Base-by-base conservation (phyloP, 1,284 basidiomycete genomes). In the Ceratorhiza oryzae-sativae region DNA sequence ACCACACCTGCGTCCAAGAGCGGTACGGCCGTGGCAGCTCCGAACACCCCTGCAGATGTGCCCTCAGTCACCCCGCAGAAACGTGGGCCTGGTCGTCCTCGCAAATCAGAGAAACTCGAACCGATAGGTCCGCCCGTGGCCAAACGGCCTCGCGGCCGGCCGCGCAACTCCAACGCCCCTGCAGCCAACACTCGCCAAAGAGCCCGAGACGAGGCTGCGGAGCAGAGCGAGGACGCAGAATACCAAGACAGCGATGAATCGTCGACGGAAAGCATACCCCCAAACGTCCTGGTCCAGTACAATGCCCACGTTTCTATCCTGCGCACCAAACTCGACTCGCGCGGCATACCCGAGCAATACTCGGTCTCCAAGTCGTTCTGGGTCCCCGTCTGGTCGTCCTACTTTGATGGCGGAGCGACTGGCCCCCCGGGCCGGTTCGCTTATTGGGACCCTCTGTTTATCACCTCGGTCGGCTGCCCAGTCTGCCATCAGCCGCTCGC, bases 361-460 rank as follows among this genome's bases (percentile, higher is more conserved):
- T 68, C 65, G 49, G 12, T 68, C 36, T 68, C 45, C 65, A 68
- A 68, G 23, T 68, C 65, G 10, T 68, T 68, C 27, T 68, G 65
- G 65, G 49, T 68, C n/a, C 51, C 65, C 25, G 25, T 36, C 45
- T 51, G 65, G 27, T 55, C 65, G 13, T 18, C 65, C 49, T 68
- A 68, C 41, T 68, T 68, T 45, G 65, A 68, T 41, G 42, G 51
- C 20, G 65, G 65, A 5, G 65, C 65, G 1, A 41, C 65, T 25
- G 51, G 48, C 20, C 51, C 65, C n/a, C 49, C 65, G 3, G 65
- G 51, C 10, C 65, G 65, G 4, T 68, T 68, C 41, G 23, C 56
- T 1, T 68, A 68, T 51, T 68, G 65, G 65, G 65, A 68, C 39
- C 65, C 65, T 1, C 41, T 68, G 18, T 68, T 68, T 25, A 68